Evolutionary conservation across 768 basidiomycete genomes (phyloP).

Genomic region (Sutorius australiensis): DNA sequence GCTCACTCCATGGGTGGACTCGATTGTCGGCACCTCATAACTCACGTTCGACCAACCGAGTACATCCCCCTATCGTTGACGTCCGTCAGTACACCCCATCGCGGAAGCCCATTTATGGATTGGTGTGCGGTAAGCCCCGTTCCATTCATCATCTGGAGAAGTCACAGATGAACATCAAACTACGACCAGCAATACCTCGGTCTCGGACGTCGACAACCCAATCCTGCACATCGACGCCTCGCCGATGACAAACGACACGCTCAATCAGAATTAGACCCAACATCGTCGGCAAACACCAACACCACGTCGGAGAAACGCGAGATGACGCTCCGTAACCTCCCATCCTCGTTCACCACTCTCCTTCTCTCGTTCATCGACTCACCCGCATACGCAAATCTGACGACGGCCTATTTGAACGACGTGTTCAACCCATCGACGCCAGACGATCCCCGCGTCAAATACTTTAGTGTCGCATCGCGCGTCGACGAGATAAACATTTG

Average conservation of each 20-base stretch:
- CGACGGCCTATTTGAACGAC: constrained; percentile 72
- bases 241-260: neutral
- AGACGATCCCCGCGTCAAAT: constrained; percentile 76
- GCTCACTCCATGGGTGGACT: constrained; percentile 99
- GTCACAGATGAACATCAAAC: constrained; percentile 16
- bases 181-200: constrained; percentile 77
- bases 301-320: constrained; percentile 26
- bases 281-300: neutral
- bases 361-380: constrained; percentile 89
- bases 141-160: constrained; percentile 4
- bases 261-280: neutral
- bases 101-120: constrained; percentile 98
- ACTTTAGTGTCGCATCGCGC: constrained; percentile 89
- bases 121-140: constrained; percentile 77
- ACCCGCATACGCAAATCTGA: constrained; percentile 93
- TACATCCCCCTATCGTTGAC: constrained; percentile 88
- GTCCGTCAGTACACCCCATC: constrained; percentile 88
- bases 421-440: constrained; percentile 83
- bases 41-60: constrained; percentile 73
- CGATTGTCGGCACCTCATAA: constrained; percentile 90
- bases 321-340: constrained; percentile 48
- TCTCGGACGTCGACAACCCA: constrained; percentile 61
- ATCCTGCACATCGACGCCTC: constrained; percentile 3
- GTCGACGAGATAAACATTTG: constrained; percentile 61
- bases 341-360: constrained; percentile 81